These are phyloP conservation scores for Phoma sp. DNA, from an alignment of 2,329 filamentous ascomycete species.

Conservation along the genomic window DNA sequence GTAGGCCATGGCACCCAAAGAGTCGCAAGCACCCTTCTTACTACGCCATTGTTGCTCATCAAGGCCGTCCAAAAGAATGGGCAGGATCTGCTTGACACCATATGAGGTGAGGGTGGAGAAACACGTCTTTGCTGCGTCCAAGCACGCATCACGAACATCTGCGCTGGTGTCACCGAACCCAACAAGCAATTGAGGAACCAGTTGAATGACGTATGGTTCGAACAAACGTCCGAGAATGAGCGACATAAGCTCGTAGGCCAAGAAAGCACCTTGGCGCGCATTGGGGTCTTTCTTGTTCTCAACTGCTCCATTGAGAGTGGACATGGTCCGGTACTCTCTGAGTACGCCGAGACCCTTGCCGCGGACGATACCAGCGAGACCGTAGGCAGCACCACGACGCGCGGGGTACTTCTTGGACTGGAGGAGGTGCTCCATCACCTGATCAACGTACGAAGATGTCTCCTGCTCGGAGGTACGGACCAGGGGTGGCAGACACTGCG, in stretches of 20 bases:
- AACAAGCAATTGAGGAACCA: constrained; percentile 86
- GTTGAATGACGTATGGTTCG: constrained; percentile 95
- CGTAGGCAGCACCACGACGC: constrained; percentile 92
- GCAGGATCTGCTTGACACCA: constrained; percentile 92
- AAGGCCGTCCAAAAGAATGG: constrained; percentile 87
- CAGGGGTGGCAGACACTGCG: constrained; percentile 91
- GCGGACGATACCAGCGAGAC: constrained; percentile 85
- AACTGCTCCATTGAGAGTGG: constrained; percentile 78
- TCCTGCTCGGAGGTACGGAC: constrained; percentile 81
- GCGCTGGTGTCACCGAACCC: constrained; percentile 89
- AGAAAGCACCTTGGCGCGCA: constrained; percentile 84
- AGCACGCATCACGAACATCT: constrained; percentile 90
- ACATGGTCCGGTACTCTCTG: constrained; percentile 85
- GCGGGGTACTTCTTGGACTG: constrained; percentile 90
- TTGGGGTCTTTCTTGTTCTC: constrained; percentile 95
- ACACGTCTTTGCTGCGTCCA: constrained; percentile 92
- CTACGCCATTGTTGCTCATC: constrained; percentile 97
- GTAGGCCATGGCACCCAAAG: constrained; percentile 97
- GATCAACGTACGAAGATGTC: constrained; percentile 78
- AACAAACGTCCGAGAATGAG: constrained; percentile 86
- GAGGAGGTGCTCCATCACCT: constrained; percentile 82
- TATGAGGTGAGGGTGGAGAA: constrained; percentile 94
- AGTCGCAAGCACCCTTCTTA: constrained; percentile 97
- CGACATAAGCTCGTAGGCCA: constrained; percentile 91
- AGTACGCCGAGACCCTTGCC: constrained; percentile 86